Conservation (phyloP, 148 eudicot genomes). For the Arctostaphylos glauca region DNA sequence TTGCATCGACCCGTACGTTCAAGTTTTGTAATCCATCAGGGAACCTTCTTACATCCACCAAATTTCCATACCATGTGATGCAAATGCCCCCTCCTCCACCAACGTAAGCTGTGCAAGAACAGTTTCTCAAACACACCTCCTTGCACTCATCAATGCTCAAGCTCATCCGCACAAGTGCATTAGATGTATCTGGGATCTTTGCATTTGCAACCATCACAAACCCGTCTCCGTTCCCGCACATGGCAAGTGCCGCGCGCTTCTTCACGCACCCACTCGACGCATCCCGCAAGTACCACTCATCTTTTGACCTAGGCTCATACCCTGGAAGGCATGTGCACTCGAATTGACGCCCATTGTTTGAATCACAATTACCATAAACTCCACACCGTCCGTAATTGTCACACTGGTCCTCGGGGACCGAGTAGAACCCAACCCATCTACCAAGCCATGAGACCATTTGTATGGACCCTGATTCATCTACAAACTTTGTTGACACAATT, state of each 20-base stretch:
- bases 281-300: constrained; percentile 21
- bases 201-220: constrained; percentile 36
- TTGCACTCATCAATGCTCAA: background rate
- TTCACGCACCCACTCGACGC: constrained; percentile 42
- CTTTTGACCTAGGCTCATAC: background rate
- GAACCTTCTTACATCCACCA: background rate
- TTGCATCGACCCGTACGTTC: background rate
- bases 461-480: background rate
- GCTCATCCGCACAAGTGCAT: background rate
- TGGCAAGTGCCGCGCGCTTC: constrained; percentile 25
- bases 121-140: background rate
- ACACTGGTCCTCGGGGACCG: background rate
- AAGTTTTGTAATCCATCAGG: background rate
- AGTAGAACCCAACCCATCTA: background rate
- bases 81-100: background rate
- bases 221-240: constrained; percentile 49
- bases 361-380: background rate
- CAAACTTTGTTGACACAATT: background rate
- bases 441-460: background rate
- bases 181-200: constrained; percentile 46
- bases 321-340: constrained; percentile 9
- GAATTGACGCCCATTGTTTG: background rate
- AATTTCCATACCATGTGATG: background rate
- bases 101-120: constrained; percentile 5
- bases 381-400: background rate